phyloP scores from a whole-genome alignment of 306 rosid species.

The Dryas alaskensis region DNA sequence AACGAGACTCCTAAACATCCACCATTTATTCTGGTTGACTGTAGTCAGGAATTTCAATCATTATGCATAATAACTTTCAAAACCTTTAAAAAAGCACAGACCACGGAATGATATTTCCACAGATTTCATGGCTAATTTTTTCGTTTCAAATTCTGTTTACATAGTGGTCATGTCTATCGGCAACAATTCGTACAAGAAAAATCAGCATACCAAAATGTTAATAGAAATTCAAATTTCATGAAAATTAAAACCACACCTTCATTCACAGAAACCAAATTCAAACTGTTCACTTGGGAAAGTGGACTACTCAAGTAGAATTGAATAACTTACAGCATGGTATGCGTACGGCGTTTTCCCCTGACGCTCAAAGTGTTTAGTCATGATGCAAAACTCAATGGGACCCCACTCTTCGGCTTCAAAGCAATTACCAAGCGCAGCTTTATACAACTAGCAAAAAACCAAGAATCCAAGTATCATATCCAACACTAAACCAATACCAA shows the following conservation, averaged over 20 bases:
- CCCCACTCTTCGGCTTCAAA: slow-evolving; percentile 93
- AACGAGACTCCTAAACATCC: no score
- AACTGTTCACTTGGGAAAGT: background rate
- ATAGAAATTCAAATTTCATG: background rate
- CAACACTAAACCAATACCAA: slow-evolving; percentile 4
- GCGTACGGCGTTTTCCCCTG: slow-evolving; percentile 90
- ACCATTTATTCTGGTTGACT: no score
- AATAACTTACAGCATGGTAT: slow-evolving; percentile 76
- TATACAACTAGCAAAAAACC: slow-evolving; percentile 57
- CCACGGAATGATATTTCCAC: no score
- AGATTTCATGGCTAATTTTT: no score
- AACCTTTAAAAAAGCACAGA: no score
- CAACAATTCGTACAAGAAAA: background rate
- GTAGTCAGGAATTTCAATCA: no score
- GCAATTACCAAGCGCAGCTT: slow-evolving; percentile 88
- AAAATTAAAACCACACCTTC: background rate
- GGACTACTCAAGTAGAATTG: background rate
- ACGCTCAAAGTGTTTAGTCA: slow-evolving; percentile 88
- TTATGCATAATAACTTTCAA: no score
- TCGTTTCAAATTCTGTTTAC: no score
- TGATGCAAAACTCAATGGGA: slow-evolving; percentile 79
- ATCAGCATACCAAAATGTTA: background rate
- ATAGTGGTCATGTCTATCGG: background rate
- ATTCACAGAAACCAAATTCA: background rate
- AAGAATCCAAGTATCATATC: background rate